Conservation (phyloP, 208 protist genomes). For the Strigomonas galati region DNA sequence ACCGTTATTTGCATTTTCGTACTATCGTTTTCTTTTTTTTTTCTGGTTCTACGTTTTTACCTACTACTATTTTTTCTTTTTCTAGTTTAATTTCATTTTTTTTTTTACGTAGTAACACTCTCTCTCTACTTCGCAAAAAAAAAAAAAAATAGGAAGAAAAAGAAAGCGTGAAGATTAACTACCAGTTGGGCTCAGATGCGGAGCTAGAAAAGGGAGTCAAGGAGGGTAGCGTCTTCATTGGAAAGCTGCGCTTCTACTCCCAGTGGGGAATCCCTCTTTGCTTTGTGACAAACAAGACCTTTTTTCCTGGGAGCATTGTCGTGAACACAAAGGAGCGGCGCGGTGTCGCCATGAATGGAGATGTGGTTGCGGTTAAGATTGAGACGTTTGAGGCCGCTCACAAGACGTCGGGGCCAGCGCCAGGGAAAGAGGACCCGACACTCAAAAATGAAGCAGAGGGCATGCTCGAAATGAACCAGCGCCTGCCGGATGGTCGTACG, state of each 20-base stretch:
- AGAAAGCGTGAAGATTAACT: not conserved
- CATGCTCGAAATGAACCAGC: conserved; percentile 12
- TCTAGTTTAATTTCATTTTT: not conserved
- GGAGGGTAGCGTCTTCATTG: conserved; percentile 59
- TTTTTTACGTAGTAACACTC: not conserved
- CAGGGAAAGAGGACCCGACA: conserved; percentile 12
- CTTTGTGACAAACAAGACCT: conserved; percentile 45
- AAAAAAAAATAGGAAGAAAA: no score
- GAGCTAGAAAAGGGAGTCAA: conserved; percentile 41
- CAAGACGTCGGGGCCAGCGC: not conserved
- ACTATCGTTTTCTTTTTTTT: conserved; percentile 10
- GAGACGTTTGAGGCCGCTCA: conserved; percentile 9
- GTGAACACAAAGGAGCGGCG: conserved; percentile 32
- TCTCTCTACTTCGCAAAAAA: no score
- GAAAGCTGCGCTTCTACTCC: conserved; percentile 36
- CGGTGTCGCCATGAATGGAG: conserved; percentile 37
- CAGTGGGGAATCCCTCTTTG: conserved; percentile 33
- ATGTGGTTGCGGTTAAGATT: conserved; percentile 74
- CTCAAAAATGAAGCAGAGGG: conserved; percentile 1
- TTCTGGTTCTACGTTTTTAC: conserved; percentile 2
- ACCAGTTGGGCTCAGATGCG: conserved; percentile 31
- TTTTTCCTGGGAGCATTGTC: conserved; percentile 47
- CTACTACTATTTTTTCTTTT: conserved; percentile 6
- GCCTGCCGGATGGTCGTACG: conserved; percentile 45
- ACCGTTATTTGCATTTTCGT: not conserved